Base-by-base conservation (phyloP, 2,329 filamentous ascomycete genomes). In the Daldinia sp. region DNA sequence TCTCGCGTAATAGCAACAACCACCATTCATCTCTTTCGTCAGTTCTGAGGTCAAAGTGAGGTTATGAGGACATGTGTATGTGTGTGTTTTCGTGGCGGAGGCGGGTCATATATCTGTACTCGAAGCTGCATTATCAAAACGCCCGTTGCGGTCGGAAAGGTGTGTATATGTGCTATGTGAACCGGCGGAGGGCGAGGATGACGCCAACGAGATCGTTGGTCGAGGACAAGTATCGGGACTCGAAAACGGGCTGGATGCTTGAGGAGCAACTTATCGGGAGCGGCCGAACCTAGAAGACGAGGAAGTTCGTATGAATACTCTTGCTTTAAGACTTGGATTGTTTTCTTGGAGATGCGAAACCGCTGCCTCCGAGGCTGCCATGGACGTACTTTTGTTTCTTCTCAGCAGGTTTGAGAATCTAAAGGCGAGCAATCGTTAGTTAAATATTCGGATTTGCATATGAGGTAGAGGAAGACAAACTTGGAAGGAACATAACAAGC, bases 341-440 rank as follows among this genome's bases (percentile, higher is more conserved):
- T 82, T 90, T 92, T 85, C 87, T 86, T 82, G 89, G 88, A 86
- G 89, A 86, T 87, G 89, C 90, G 83, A 88, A 85, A 85, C 86
- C 88, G 85, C 88, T 86, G 84, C 87, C 87, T 84, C 88, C 90
- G 83, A 91, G 87, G 85, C 88, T 87, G 85, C 86, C 87, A 85
- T 90, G 88, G 81, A 97, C 94, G 87, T 97, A 98, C 94, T 98
- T 98, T 93, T 98, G 95, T 91, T 99, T 99, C 91, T 99, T 99
- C 89, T 99, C 96, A 83, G 96, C 96, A 79, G 96, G 96, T 87
- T 98, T 99, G 86, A 99, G 88, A 81, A 99, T 98, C 93, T 97
- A 18, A 15, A 56, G 35, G 35, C 1, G 53, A 48, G 54, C 15
- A 30, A 28, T 28, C 2, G 70, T 79, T 62, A 79, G 74, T 54